phyloP scores from a whole-genome alignment of 768 basidiomycete genomes.

The Suillus placidus region DNA sequence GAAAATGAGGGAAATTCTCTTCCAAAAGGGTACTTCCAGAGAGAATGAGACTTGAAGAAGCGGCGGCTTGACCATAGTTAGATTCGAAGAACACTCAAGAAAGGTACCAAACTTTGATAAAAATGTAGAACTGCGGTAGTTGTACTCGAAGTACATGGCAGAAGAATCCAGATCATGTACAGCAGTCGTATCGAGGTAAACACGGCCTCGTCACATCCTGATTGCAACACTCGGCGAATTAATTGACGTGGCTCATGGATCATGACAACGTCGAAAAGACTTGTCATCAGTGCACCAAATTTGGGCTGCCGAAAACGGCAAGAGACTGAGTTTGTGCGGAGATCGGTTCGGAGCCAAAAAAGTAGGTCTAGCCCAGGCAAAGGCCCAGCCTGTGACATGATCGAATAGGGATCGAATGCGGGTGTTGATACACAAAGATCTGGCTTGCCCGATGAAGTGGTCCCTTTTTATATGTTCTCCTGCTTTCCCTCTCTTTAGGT shows the following conservation, averaged over 20 bases:
- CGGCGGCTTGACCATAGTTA: background rate
- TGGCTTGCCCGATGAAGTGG: slow-evolving; percentile 33
- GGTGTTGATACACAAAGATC: slow-evolving; percentile 40
- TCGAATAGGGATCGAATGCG: slow-evolving; percentile 39
- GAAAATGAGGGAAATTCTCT: background rate
- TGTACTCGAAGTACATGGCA: background rate
- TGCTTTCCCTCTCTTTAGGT: slow-evolving; percentile 36
- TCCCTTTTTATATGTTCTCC: slow-evolving; percentile 43
- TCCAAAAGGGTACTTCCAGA: slow-evolving; percentile 6
- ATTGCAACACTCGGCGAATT: slow-evolving; percentile 1
- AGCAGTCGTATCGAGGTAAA: background rate
- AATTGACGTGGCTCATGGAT: slow-evolving; percentile 9
- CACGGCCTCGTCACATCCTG: background rate
- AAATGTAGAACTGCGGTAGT: background rate
- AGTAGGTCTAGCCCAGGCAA: slow-evolving; percentile 35
- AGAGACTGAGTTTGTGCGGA: slow-evolving; percentile 31
- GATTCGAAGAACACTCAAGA: background rate
- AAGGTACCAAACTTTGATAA: background rate
- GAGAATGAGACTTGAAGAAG: background rate
- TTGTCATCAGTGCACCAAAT: background rate
- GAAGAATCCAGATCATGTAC: background rate
- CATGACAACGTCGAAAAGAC: slow-evolving; percentile 3
- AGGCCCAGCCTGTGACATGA: slow-evolving; percentile 32
- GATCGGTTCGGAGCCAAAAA: slow-evolving; percentile 28
- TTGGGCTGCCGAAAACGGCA: slow-evolving; percentile 19